Percentiles rank a stretch among this genome's conserved stretches.
Conservation (phyloP, 768 basidiomycete genomes). For the Phlegmacium glaucopus region DNA sequence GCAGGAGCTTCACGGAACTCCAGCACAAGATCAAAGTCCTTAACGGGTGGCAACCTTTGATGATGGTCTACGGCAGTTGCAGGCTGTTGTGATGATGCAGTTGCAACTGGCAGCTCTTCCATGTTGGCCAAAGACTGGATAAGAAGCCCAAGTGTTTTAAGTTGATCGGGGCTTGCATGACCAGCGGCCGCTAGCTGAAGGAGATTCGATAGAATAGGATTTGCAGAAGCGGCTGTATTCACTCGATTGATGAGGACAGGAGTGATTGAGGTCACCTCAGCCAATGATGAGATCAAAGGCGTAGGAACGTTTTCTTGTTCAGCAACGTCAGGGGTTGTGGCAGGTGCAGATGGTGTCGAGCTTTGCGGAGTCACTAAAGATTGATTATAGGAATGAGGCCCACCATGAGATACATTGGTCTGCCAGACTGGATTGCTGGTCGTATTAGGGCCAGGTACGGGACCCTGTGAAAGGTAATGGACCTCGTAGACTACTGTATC, state of each 20-base stretch:
- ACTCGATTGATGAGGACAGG: conserved; percentile 61
- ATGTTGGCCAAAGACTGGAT: conserved; percentile 59
- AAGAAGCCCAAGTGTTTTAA: conserved; percentile 67
- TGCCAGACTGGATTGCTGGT: conserved; percentile 11
- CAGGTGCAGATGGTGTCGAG: conserved; percentile 13
- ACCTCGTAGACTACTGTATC: conserved; percentile 73
- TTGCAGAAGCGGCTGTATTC: conserved; percentile 58
- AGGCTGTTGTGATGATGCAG: conserved; percentile 5
- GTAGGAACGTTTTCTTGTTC: conserved; percentile 24
- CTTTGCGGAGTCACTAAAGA: conserved; percentile 9
- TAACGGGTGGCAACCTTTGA: conserved; percentile 27
- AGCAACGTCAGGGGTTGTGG: conserved; percentile 11
- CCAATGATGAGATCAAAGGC: conserved; percentile 43
- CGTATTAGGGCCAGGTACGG: conserved; percentile 21
- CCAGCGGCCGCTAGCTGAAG: conserved; percentile 63
- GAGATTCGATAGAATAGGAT: conserved; percentile 66
- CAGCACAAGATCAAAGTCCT: conserved; percentile 69
- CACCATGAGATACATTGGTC: not conserved
- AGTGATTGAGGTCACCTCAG: conserved; percentile 46
- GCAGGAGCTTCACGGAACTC: conserved; percentile 62
- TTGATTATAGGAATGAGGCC: not conserved
- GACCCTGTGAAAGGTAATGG: conserved; percentile 47
- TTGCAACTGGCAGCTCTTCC: conserved; percentile 12
- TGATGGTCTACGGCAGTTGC: conserved; percentile 5
- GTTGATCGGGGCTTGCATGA: conserved; percentile 58